These are phyloP conservation scores for Colletotrichum limetticola DNA, from an alignment of 2,329 filamentous ascomycete genomes.

Conservation along the genomic window DNA sequence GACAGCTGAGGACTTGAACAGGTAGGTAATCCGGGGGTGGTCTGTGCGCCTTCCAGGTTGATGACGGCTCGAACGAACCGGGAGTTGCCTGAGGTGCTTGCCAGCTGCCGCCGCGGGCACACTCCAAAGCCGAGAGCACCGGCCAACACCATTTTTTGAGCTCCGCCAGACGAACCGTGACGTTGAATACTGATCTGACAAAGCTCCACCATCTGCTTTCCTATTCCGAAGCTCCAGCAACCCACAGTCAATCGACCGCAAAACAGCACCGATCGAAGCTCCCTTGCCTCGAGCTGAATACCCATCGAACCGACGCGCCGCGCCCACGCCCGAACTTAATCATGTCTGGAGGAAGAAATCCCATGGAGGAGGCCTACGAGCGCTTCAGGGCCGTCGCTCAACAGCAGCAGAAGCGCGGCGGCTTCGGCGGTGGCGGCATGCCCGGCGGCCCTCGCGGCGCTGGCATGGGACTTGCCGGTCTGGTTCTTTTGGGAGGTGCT, in stretches of 20 bases:
- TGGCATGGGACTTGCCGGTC: conserved; percentile 52
- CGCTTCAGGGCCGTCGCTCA: conserved; percentile 61
- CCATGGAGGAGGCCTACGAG: conserved; percentile 62
- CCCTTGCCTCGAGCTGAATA: not conserved
- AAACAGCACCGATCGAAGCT: not conserved
- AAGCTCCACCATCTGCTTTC: conserved; percentile 31
- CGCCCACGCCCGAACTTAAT: not conserved
- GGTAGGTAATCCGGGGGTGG: not conserved
- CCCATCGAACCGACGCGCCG: conserved; percentile 1
- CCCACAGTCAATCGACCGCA: not conserved
- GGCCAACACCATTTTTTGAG: conserved; percentile 33
- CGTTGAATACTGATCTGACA: conserved; percentile 27
- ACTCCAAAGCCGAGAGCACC: conserved; percentile 24
- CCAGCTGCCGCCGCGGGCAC: conserved; percentile 1
- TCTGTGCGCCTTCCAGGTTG: not conserved
- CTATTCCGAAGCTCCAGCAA: conserved; percentile 8
- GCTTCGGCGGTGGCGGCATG: conserved; percentile 51
- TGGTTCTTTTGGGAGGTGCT: conserved; percentile 59
- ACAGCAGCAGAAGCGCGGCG: conserved; percentile 51
- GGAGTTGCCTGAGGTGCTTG: conserved; percentile 19
- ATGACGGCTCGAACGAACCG: not conserved
- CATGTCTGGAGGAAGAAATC: conserved; percentile 43
- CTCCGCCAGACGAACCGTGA: conserved; percentile 30
- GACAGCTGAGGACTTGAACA: no score
- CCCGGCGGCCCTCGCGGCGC: conserved; percentile 50